Evolutionary conservation across 805 yeast species (phyloP).

Genomic region (Kodamaea nitidulidarum): DNA sequence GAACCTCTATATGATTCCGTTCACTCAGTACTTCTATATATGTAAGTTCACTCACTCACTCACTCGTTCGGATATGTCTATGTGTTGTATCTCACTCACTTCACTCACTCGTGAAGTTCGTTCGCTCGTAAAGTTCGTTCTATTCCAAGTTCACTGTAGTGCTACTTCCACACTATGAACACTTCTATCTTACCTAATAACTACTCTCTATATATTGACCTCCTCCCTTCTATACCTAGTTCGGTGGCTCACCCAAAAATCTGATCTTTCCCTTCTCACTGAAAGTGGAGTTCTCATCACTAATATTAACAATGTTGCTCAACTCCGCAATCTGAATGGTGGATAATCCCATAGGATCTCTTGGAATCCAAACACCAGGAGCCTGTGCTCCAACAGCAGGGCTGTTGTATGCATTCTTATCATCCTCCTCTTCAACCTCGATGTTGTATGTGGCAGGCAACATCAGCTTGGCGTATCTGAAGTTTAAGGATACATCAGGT

Average conservation of each 20-base stretch:
- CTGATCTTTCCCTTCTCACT: slow-evolving; percentile 29
- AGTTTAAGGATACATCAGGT: slow-evolving; percentile 59
- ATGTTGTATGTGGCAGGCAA: slow-evolving; percentile 34
- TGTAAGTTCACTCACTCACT: too few relatives aligned
- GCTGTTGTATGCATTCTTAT: slow-evolving; percentile 63
- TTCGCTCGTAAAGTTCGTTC: too few relatives aligned
- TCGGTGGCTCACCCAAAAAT: slow-evolving; percentile 33
- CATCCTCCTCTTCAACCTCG: slow-evolving; percentile 43
- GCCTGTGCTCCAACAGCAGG: slow-evolving; percentile 69
- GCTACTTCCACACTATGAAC: too few relatives aligned
- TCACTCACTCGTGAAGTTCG: too few relatives aligned
- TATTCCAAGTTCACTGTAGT: too few relatives aligned
- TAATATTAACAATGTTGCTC: slow-evolving; percentile 51
- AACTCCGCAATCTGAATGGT: slow-evolving; percentile 53
- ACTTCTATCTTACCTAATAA: too few relatives aligned
- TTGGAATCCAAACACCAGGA: slow-evolving; percentile 90
- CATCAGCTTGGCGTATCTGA: slow-evolving; percentile 28
- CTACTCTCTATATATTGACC: too few relatives aligned
- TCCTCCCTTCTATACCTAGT: not conserved
- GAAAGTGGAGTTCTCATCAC: slow-evolving; percentile 65
- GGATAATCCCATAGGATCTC: slow-evolving; percentile 82
- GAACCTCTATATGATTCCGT: too few relatives aligned
- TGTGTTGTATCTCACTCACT: too few relatives aligned
- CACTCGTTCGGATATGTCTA: too few relatives aligned
- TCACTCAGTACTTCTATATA: too few relatives aligned